These are phyloP conservation scores for Adenanthera pavonina DNA, from an alignment of 306 rosid genomes.

Conservation along the genomic window DNA sequence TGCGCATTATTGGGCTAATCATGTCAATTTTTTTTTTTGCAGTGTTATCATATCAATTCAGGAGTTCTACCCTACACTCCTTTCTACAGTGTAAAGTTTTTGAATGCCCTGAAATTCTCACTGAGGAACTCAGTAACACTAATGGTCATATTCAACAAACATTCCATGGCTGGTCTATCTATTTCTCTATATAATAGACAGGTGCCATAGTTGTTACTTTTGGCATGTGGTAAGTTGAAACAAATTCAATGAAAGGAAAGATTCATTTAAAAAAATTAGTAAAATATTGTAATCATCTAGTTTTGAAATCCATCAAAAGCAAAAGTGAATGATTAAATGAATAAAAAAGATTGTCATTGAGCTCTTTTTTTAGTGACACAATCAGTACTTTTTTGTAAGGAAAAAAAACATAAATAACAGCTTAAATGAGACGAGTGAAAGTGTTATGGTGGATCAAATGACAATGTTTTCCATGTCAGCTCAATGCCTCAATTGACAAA, in stretches of 20 bases:
- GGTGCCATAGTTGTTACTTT: constrained; percentile 1
- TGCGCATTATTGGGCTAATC: not conserved
- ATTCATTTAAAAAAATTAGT: not conserved
- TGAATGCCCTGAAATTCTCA: not conserved
- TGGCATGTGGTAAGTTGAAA: not conserved
- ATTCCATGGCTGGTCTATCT: constrained; percentile 16
- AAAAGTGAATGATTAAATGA: no score
- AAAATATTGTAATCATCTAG: not conserved
- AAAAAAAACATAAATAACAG: not conserved
- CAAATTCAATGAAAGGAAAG: not conserved
- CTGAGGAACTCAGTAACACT: not conserved
- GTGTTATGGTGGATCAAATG: not conserved
- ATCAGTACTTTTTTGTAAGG: not conserved
- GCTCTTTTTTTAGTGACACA: not conserved
- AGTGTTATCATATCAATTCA: not conserved
- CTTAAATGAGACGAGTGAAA: not conserved
- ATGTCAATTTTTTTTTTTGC: not conserved
- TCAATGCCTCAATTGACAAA: not conserved
- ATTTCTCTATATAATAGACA: not conserved
- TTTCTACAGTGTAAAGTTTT: not conserved
- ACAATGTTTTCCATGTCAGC: not conserved
- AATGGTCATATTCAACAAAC: not conserved
- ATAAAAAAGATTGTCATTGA: not conserved
- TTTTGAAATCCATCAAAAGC: not conserved
- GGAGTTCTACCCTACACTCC: not conserved